Evolutionary conservation across 208 protist species (phyloP), one percentile per base, ranked within the genome.

Genomic region (Herpetomonas samuelpessoai): DNA sequence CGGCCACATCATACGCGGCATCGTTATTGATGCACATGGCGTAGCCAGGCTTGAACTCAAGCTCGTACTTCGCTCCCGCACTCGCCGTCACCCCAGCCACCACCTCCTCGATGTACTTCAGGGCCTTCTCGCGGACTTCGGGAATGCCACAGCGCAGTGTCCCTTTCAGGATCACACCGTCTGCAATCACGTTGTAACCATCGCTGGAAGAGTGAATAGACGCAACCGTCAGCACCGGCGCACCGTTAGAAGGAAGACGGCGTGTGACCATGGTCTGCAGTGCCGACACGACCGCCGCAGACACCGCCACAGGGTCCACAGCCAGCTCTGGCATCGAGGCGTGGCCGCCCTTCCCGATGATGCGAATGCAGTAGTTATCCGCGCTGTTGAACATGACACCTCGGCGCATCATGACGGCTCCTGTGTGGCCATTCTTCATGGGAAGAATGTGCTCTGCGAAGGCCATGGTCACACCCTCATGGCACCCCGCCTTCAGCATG

Each of bases 131-230:
- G 10, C 74, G 76, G 7, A 83, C 65, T 21, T 71, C 50, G 0
- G 31, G 52, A 60, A 81, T 70, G 1, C 46, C 44, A 47, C 61
- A 79, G 18, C 81, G 81, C 62, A 88, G 59, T 21, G 81, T 78
- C 18, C 76, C 68, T 21, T 74, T 75, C 53, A 89, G 27, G 39
- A 66, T 62, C 19, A 77, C 74, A 46, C 28, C 64, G 39, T 83
- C 69, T 2, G 82, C 64, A 24, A 89, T 84, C 35, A 89, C 75
- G 46, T 85, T 89, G 58, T 71, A 85, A 69, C 65, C 75, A 57
- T 74, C 72, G 21, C 59, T 72, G 48, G 66, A 67, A 21, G 78
- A 68, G 27, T 66, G 46, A 30, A 85, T 63, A 10, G 63, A 61
- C 26, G 68, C 46, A 25, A 89, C 38, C 19, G 72, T 83, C 21